Evolutionary conservation across 2,329 filamentous ascomycete genomes (phyloP), one percentile per base, ranked within the genome.

Genomic region (Septoria petroselini): DNA sequence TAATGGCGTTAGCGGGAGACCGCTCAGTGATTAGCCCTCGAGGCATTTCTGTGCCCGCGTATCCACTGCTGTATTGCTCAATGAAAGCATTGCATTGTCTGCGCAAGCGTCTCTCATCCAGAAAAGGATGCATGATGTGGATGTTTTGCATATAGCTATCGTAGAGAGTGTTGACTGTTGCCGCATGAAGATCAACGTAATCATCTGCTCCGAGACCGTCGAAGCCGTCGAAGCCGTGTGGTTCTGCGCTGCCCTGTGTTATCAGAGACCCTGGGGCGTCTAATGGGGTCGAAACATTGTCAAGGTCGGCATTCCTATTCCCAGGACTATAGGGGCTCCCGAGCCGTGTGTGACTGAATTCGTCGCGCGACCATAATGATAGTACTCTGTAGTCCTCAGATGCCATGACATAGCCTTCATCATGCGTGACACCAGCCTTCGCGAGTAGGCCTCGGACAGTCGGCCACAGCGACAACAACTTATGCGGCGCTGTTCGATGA

Each of bases 401-500:
- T 48, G 65, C 60, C 60, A 67, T 63, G 3, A 68, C 65, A 50
- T 71, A 71, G 34, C 66, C 59, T 31, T 67, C 63, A 31, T 62
- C 59, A 37, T 57, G 49, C 19, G 58, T 52, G 17, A 65, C 58
- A 15, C 59, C 46, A n/a, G 61, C 58, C 29, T 53, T 50, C 37
- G 51, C 39, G 14, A 68, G 55, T 53, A 70, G 58, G 57, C 68
- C 50, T 61, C 67, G 39, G 54, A 61, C 74, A 59, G 49, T 69
- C 48, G 27, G 88, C 82, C 64, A 96, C 65, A 55, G 77, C 71
- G 64, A 76, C 71, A 97, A 73, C 14, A 97, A 74, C 55, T 90
- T 81, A 42, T 93, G 88, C 1, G 90, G 90, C n/a, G 89, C 82
- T 0, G 91, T 96, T 0, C 88, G 94, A 64, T 97, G 91, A 58